Evolutionary conservation across 129 eudicot species (phyloP), one percentile per base, ranked within the genome.

Genomic region (Centrapalus pauciflorus): DNA sequence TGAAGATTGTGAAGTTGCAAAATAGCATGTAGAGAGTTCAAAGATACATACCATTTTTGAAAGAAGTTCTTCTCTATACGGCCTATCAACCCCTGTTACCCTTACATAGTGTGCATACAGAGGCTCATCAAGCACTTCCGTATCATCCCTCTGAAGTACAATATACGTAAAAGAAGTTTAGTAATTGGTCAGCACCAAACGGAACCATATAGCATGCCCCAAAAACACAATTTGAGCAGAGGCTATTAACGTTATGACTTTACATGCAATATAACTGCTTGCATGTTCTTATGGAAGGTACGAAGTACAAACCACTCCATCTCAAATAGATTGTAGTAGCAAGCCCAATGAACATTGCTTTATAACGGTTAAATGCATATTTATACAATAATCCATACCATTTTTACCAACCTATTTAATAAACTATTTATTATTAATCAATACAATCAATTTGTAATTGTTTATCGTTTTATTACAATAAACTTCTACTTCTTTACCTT

Each of bases 51-150:
- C 97, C 86, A 79, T 71, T 33, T 69, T 80, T 41, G 97, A 86
- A 48, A 86, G 83, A 64, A 90, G 84, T 64, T 83, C 86, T 64
- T 81, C 91, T 48, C 73, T 73, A 67, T 90, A 90, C 2, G 97
- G 97, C 72, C 95, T 86, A 67, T 86, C 84, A 14, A 65, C 75
- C 43, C 95, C 95, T n/a, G 95, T 86, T 12, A 77, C 87, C 32
- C 73, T 91, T 69, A 90, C 56, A 64, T 77, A 84, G 70, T 83
- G 79, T 52, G 95, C 88, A 71, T 90, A 86, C 3, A 90, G 82
- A 32, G 97, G 97, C 80, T 90, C 97, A 75, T 90, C 95, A 71
- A 90, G 81, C 71, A 86, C 95, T 81, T 90, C 95, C 23, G 41
- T 82, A 70, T 90, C 97, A 79, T 90, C 95, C 82, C 97, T 83